Conservation (phyloP, 2,329 filamentous ascomycete species). For the Fusarium ramigenum region DNA sequence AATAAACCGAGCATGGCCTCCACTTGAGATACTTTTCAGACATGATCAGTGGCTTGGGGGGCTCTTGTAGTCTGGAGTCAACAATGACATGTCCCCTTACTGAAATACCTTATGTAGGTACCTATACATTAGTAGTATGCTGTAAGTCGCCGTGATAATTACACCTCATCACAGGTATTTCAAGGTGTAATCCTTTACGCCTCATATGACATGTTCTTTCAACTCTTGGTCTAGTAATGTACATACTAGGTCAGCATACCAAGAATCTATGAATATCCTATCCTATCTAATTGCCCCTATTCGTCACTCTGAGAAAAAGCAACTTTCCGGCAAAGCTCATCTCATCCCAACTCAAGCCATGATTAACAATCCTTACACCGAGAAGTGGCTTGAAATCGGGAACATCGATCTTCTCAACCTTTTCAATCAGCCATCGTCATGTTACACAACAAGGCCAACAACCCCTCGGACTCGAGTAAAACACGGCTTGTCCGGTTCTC, state of each 20-base stretch:
- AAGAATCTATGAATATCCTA: background rate
- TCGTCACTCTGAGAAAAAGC: slow-evolving; percentile 14
- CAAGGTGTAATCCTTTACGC: background rate
- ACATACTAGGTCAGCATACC: background rate
- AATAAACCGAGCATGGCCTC: slow-evolving; percentile 12
- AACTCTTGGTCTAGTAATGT: background rate
- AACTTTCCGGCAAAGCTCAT: slow-evolving; percentile 10
- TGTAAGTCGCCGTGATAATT: background rate
- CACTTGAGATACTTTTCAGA: slow-evolving; percentile 5
- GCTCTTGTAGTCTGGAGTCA: background rate
- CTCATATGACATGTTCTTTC: background rate
- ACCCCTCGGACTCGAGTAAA: background rate
- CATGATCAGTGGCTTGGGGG: background rate
- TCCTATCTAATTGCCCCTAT: background rate
- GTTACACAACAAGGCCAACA: slow-evolving; percentile 23
- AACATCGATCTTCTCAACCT: background rate
- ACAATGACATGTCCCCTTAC: background rate
- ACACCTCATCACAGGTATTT: background rate
- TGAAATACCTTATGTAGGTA: background rate
- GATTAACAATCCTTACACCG: slow-evolving; percentile 2
- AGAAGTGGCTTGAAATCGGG: background rate
- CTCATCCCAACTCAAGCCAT: background rate
- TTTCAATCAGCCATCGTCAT: background rate
- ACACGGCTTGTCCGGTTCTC: background rate
- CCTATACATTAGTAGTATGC: background rate